Percentiles rank a stretch among this genome's conserved stretches.
Conservation (phyloP, 257 asterid genomes). For the Nicotiana knightiana region DNA sequence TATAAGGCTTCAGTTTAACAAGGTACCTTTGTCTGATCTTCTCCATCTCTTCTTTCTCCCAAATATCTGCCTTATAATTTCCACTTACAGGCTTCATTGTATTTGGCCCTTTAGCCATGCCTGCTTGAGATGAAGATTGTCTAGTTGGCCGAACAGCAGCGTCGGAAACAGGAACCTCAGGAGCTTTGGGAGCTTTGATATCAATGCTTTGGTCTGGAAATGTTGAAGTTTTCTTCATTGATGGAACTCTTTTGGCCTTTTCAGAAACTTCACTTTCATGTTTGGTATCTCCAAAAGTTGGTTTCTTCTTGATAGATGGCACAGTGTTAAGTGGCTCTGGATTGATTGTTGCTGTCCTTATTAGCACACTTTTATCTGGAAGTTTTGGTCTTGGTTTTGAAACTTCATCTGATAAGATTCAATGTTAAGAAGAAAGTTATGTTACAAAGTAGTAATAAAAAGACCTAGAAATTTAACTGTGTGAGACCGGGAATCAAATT, state of each 20-base stretch:
- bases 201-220: conserved; percentile 26
- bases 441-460: neutral
- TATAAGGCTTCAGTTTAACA: neutral
- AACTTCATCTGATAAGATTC: conserved; percentile 36
- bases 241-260: conserved; percentile 25
- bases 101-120: conserved; percentile 19
- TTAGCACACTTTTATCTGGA: conserved; percentile 25
- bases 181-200: conserved; percentile 15
- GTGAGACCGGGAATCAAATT: too few relatives aligned
- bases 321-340: conserved; percentile 20
- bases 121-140: conserved; percentile 22
- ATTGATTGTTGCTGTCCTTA: conserved; percentile 26
- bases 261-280: conserved; percentile 23
- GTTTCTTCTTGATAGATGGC: conserved; percentile 48
- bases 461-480: neutral
- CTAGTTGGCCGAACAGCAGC: conserved; percentile 14
- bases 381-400: conserved; percentile 29
- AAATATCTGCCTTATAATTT: conserved; percentile 51
- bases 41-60: conserved; percentile 59
- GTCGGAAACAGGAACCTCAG: conserved; percentile 19
- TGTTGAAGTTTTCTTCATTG: conserved; percentile 28
- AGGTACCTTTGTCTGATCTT: conserved; percentile 53
- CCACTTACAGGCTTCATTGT: conserved; percentile 30
- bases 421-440: conserved; percentile 4
- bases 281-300: conserved; percentile 41